These are phyloP conservation scores for Cladorrhinum samala DNA, from an alignment of 495 filamentous ascomycete species.

Conservation along the genomic window DNA sequence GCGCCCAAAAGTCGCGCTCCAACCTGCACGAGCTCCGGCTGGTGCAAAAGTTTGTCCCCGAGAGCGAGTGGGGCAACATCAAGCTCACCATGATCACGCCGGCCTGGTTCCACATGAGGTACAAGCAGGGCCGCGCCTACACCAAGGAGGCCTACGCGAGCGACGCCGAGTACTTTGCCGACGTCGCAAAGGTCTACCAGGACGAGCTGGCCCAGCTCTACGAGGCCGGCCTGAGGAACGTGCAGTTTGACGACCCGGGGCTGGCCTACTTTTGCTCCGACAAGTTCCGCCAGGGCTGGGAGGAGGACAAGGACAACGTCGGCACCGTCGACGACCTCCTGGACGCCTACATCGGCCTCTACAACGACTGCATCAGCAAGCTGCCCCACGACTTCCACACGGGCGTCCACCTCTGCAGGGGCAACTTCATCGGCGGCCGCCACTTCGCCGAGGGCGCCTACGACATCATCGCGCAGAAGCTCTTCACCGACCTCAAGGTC, in stretches of 20 bases:
- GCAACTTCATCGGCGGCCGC: conserved; percentile 72
- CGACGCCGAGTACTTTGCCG: conserved; percentile 66
- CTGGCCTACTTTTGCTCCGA: conserved; percentile 76
- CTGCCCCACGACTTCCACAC: conserved; percentile 64
- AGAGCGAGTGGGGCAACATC: conserved; percentile 55
- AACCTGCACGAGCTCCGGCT: conserved; percentile 65
- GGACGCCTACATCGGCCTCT: conserved; percentile 67
- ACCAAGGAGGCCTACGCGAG: conserved; percentile 56
- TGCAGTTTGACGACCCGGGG: conserved; percentile 72
- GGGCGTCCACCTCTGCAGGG: conserved; percentile 73
- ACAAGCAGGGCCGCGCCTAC: conserved; percentile 64
- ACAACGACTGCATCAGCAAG: conserved; percentile 64
- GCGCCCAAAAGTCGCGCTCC: conserved; percentile 53
- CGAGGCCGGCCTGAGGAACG: conserved; percentile 60
- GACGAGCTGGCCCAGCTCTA: conserved; percentile 59
- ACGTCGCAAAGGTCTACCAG: conserved; percentile 69
- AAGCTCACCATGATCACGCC: conserved; percentile 71
- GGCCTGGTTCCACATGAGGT: conserved; percentile 63
- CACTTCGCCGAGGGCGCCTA: conserved; percentile 79
- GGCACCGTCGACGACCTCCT: conserved; percentile 55
- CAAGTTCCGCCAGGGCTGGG: conserved; percentile 65
- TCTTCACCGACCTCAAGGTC: conserved; percentile 70
- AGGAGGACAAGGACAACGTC: conserved; percentile 52
- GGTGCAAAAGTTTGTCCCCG: conserved; percentile 54
- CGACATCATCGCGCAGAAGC: conserved; percentile 70